These are phyloP conservation scores for Penicillium cinerascens DNA, from an alignment of 495 filamentous ascomycete genomes.

Conservation along the genomic window DNA sequence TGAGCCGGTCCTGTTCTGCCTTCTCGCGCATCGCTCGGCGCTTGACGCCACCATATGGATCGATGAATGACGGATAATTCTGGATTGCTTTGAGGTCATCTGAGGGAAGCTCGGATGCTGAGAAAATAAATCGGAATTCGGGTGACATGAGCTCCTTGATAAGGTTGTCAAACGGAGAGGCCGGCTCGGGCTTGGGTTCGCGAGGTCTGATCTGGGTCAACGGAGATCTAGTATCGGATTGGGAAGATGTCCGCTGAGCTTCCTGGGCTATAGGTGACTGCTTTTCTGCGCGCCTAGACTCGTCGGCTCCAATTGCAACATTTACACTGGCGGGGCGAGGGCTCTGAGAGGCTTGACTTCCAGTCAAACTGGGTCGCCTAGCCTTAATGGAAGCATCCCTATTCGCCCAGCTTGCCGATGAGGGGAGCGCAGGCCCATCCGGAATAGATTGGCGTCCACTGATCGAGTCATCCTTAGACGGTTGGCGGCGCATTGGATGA, in stretches of 20 bases:
- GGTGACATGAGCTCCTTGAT: conserved; percentile 55
- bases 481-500: conserved; percentile 69
- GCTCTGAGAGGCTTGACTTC: conserved; percentile 75
- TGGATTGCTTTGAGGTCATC: conserved; percentile 56
- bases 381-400: conserved; percentile 67
- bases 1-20: conserved; percentile 57
- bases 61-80: conserved; percentile 75
- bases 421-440: conserved; percentile 83
- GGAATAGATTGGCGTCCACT: conserved; percentile 49
- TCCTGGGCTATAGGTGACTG: conserved; percentile 26
- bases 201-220: conserved; percentile 15
- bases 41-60: conserved; percentile 70
- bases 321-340: conserved; percentile 65
- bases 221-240: conserved; percentile 23
- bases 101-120: conserved; percentile 42
- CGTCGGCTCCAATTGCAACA: conserved; percentile 45
- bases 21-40: conserved; percentile 68
- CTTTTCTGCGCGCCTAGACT: conserved; percentile 38
- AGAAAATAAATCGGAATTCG: conserved; percentile 60
- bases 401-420: conserved; percentile 89
- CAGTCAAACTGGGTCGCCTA: conserved; percentile 69
- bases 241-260: conserved; percentile 21
- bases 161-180: conserved; percentile 41
- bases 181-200: conserved; percentile 17
- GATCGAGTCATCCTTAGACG: conserved; percentile 71